These are phyloP conservation scores for Alternaria sp. DNA, from an alignment of 2,329 filamentous ascomycete genomes.

Conservation along the genomic window DNA sequence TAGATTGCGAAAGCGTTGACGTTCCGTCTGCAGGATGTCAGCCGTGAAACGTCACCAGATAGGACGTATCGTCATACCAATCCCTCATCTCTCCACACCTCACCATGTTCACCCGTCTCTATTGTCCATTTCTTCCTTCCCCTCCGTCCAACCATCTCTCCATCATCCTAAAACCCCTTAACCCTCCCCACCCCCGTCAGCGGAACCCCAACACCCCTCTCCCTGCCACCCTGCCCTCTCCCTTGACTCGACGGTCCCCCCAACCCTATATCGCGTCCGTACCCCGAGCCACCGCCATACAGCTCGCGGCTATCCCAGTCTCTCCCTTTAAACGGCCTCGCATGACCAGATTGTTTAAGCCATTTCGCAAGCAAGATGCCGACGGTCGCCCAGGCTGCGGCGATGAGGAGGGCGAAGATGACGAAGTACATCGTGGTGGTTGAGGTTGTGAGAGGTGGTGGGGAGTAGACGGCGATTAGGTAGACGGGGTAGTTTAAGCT, in stretches of 20 bases:
- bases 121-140: too few relatives aligned
- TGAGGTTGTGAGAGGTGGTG: too few relatives aligned
- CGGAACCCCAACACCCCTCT: slow-evolving; percentile 12
- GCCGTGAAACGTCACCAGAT: neutral
- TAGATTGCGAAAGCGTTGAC: neutral
- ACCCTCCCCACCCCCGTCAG: slow-evolving; percentile 22
- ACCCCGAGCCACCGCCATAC: slow-evolving; percentile 15
- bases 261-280: slow-evolving; percentile 5
- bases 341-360: slow-evolving; percentile 25
- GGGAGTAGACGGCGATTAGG: neutral
- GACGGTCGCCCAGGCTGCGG: slow-evolving; percentile 21
- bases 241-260: neutral
- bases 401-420: slow-evolving; percentile 23
- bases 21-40: neutral
- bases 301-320: slow-evolving; percentile 8
- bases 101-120: too few relatives aligned
- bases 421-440: slow-evolving; percentile 12
- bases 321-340: slow-evolving; percentile 18
- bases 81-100: too few relatives aligned
- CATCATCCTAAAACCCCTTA: slow-evolving; percentile 23
- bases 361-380: slow-evolving; percentile 25
- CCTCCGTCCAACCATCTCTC: too few relatives aligned
- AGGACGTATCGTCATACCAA: too few relatives aligned
- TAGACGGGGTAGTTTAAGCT: neutral
- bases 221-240: neutral